Evolutionary conservation across 2,329 filamentous ascomycete species (phyloP), one percentile per base, ranked within the genome.

Genomic region (Alternaria sp.): DNA sequence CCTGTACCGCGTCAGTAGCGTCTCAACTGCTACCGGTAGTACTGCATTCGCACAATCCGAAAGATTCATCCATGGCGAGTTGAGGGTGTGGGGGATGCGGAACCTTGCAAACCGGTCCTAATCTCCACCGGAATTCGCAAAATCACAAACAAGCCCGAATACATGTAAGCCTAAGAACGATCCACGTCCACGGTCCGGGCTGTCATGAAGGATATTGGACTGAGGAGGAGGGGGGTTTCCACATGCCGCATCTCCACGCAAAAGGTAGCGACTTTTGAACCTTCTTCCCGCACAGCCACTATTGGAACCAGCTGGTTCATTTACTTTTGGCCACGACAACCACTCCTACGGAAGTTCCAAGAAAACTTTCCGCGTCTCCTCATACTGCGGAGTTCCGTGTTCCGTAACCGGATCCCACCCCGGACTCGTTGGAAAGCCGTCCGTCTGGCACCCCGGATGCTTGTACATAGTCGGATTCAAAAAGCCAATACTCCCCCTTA

Each of bases 381-480:
- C 55, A 28, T 62, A 62, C 39, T 59, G 51, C 5, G 65, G 65
- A 9, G 56, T 66, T 1, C 66, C 66, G 23, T 62, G 40, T 14
- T 71, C 72, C 2, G 72, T 72, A 2, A 69, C 70, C 1, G 70
- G 60, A 60, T 75, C 72, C 72, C 68, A 74, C 7, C 69, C 68
- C 5, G 55, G 55, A 34, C 63, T 57, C 4, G 63, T 68, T 14
- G 66, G 61, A 46, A 76, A 73, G 2, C 68, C 73, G 9, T 66
- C 58, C 0, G 69, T 74, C 21, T 67, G 71, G 56, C 78, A 79
- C 0, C 78, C 59, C 28, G 74, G 68, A 42, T 77, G 76, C 13
- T 79, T 80, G 66, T 87, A 88, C 2, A 87, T 70, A 79, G 82
- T 84, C 0, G 84, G 85, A 62, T 87, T 87, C 45, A 87, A 60